A percentile compares a stretch with the other conserved stretches of the same genome.
Conservation (phyloP, 140 eudicot genomes). For the Anethum foeniculum region DNA sequence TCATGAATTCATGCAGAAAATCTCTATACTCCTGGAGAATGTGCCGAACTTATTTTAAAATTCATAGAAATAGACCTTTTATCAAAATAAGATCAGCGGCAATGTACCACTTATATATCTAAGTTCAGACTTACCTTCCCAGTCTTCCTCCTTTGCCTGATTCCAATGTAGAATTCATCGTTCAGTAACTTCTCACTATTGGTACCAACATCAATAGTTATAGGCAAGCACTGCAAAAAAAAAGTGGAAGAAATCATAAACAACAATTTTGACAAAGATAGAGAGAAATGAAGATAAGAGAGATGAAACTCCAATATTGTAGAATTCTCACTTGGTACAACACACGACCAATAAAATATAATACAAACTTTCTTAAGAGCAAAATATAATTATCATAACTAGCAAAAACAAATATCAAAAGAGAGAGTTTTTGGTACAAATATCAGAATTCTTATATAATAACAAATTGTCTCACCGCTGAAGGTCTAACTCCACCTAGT, state of each 20-base stretch:
- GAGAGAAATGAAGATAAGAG: neutral
- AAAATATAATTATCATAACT: no score
- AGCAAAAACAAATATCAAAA: neutral
- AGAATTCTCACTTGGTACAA: neutral
- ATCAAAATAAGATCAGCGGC: neutral
- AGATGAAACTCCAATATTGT: neutral
- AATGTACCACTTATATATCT: neutral
- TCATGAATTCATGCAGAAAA: slow-evolving; percentile 1
- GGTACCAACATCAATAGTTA: neutral
- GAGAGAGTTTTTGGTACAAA: neutral
- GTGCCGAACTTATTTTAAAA: neutral
- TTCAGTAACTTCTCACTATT: neutral
- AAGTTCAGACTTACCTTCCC: neutral
- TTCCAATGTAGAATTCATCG: neutral
- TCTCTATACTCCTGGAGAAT: neutral
- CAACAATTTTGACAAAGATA: neutral
- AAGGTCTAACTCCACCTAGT: neutral
- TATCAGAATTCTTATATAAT: neutral
- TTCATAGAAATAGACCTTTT: neutral
- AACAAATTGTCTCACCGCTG: neutral
- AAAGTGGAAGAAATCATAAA: neutral
- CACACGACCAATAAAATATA: neutral
- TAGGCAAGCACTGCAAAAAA: neutral
- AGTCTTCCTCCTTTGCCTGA: neutral
- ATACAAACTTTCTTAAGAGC: neutral